Percentiles rank a stretch among this genome's conserved stretches.
These are phyloP conservation scores for Phragmites australis DNA, from an alignment of 176 grass and related monocot genomes.

Conservation along the genomic window DNA sequence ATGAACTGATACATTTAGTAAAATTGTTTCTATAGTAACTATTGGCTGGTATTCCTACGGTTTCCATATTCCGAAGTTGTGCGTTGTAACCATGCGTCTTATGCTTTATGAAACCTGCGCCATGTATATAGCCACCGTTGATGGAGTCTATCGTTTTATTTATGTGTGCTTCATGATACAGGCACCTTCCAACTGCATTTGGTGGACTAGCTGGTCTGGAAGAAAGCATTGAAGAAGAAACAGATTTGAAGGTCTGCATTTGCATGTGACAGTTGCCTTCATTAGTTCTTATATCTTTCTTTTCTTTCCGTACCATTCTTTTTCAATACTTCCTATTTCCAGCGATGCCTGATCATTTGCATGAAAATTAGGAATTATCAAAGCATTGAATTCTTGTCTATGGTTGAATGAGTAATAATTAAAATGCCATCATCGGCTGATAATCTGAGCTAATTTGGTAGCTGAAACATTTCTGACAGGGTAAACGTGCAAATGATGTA, in stretches of 20 bases:
- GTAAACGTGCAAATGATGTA: slow-evolving; percentile 63
- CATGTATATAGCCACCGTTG: neutral
- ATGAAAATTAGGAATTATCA: neutral
- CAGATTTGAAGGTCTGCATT: slow-evolving; percentile 65
- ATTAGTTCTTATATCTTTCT: slow-evolving; percentile 21
- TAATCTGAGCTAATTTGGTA: slow-evolving; percentile 9
- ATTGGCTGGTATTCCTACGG: neutral
- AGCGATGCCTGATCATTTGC: slow-evolving; percentile 10
- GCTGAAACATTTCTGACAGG: slow-evolving; percentile 42
- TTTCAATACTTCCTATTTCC: slow-evolving; percentile 2
- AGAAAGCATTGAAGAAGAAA: slow-evolving; percentile 97
- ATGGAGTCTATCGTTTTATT: neutral
- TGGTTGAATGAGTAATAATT: neutral
- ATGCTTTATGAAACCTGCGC: slow-evolving; percentile 6
- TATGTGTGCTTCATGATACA: slow-evolving; percentile 36
- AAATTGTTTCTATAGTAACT: neutral
- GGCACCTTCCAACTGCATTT: slow-evolving; percentile 91
- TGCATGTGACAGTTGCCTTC: slow-evolving; percentile 4
- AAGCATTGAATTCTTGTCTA: neutral
- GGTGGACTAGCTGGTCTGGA: slow-evolving; percentile 94
- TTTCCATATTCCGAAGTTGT: neutral
- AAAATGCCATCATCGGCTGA: neutral
- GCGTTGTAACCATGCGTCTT: neutral
- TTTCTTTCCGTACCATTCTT: neutral
- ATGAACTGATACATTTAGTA: neutral